These are phyloP conservation scores for Cucurbitaria berberidis DNA, from an alignment of 2,329 filamentous ascomycete species.

Conservation along the genomic window DNA sequence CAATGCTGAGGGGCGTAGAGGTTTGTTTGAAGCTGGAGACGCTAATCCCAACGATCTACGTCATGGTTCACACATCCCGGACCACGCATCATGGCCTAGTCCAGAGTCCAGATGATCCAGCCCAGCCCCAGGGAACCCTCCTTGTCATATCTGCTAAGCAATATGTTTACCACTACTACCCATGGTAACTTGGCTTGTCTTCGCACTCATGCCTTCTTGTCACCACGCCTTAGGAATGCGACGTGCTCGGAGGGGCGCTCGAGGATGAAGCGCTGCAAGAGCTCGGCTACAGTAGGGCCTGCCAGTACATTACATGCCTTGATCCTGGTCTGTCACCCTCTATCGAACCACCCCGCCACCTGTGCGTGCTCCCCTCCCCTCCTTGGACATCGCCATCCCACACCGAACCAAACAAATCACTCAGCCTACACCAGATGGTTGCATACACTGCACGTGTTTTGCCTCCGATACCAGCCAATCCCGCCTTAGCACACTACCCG, in stretches of 20 bases:
- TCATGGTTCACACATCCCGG: constrained; percentile 17
- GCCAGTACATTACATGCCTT: too few species aligned
- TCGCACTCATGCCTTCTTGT: constrained; percentile 2
- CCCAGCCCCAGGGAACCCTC: constrained; percentile 7
- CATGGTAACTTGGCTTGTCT: constrained; percentile 1
- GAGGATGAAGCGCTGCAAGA: not conserved
- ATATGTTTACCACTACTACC: constrained; percentile 6
- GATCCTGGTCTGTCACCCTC: constrained; percentile 16
- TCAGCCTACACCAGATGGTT: not conserved
- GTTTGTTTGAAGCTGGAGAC: constrained; percentile 20
- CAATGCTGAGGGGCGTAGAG: constrained; percentile 9
- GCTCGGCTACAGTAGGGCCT: constrained; percentile 16
- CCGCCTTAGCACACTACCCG: not conserved
- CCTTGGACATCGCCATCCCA: not conserved
- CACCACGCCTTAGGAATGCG: not conserved
- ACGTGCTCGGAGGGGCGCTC: constrained; percentile 6
- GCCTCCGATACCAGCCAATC: not conserved
- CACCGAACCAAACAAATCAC: not conserved
- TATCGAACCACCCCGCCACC: not conserved
- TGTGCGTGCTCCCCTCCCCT: constrained; percentile 1
- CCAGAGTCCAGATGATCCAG: not conserved
- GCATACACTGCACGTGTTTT: not conserved
- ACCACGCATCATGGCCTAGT: constrained; percentile 16
- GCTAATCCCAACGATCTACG: constrained; percentile 27
- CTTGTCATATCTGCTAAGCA: not conserved